These are phyloP conservation scores for Theobroma grandiflorum DNA, from an alignment of 441 rosid species.

Conservation along the genomic window DNA sequence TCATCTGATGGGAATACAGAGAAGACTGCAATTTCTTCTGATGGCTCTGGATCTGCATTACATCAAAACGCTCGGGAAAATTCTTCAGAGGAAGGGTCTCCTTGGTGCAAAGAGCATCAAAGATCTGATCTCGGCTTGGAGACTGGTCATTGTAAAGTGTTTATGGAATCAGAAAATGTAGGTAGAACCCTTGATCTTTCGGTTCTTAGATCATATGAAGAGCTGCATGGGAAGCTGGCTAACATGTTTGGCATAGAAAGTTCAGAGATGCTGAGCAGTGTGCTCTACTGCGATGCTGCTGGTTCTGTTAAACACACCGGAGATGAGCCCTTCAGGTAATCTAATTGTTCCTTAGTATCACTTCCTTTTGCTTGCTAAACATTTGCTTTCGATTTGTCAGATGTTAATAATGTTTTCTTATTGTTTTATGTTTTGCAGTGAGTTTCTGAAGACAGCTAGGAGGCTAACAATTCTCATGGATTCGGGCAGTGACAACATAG, in stretches of 20 bases:
- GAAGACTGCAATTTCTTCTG: conserved; percentile 52
- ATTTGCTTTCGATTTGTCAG: not conserved
- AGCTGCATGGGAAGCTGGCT: conserved; percentile 64
- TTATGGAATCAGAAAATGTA: conserved; percentile 85
- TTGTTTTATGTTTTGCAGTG: conserved; percentile 50
- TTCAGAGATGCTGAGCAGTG: conserved; percentile 66
- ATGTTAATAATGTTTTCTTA: not conserved
- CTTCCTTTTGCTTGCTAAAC: not conserved
- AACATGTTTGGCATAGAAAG: conserved; percentile 71
- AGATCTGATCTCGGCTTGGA: conserved; percentile 49
- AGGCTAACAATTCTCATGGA: conserved; percentile 76
- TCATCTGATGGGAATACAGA: conserved; percentile 51
- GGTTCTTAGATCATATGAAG: conserved; percentile 74
- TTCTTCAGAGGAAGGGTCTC: conserved; percentile 68
- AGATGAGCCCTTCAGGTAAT: conserved; percentile 88
- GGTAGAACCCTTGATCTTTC: conserved; percentile 85
- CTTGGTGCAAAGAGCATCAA: conserved; percentile 54
- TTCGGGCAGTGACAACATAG: conserved; percentile 66
- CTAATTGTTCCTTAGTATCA: not conserved
- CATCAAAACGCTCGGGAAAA: conserved; percentile 55
- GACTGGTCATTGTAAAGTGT: conserved; percentile 86
- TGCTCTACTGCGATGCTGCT: conserved; percentile 65
- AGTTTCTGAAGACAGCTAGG: conserved; percentile 77
- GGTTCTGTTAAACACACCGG: conserved; percentile 71
- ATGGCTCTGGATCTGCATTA: conserved; percentile 57